Evolutionary conservation across 257 asterid species (phyloP), one percentile per base, ranked within the genome.

Genomic region (Pogostemon cablin): DNA sequence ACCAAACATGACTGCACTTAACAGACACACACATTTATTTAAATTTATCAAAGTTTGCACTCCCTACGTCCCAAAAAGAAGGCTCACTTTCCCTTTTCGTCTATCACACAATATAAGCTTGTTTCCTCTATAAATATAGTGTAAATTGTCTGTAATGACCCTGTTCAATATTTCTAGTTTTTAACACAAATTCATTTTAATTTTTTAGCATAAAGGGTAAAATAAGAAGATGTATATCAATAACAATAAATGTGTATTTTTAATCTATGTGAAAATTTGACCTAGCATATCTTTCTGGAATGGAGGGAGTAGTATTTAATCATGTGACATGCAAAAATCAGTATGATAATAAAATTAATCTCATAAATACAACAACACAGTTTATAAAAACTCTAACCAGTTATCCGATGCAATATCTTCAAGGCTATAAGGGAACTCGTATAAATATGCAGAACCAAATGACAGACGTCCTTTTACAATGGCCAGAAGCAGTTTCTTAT

Each of bases 381-480:
- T 4, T 9, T 41, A 49, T 15, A 65, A 74, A 43, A 68, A 64
- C 69, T 75, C 95, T 77, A 81, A 93, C 98, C 98, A 90, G 78
- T 87, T 84, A 65, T 89, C 87, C 4, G 95, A 89, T 5, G 90
- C 68, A 67, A 82, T 83, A 82, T 93, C 92, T 81, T 90, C 96
- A 49, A 91, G 72, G 81, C 80, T 86, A 68, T 86, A 88, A 10
- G 98, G 98, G 78, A 88, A 90, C 84, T 87, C 95, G 64, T 90
- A 95, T 85, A 93, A 80, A 75, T 88, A 90, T 0, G 80, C 84
- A 35, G 98, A 86, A 79, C 96, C 96, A 74, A 93, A 81, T 8
- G 75, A 82, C 10, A 95, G 90, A 53, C 81, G 88, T 62, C 92
- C 97, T 66, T 80, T 88, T 12, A 89, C 92, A 76, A 90, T 80